Percentiles rank a stretch among this genome's conserved stretches.
These are phyloP conservation scores for Penicillium silybi DNA, from an alignment of 495 filamentous ascomycete genomes.

Conservation along the genomic window DNA sequence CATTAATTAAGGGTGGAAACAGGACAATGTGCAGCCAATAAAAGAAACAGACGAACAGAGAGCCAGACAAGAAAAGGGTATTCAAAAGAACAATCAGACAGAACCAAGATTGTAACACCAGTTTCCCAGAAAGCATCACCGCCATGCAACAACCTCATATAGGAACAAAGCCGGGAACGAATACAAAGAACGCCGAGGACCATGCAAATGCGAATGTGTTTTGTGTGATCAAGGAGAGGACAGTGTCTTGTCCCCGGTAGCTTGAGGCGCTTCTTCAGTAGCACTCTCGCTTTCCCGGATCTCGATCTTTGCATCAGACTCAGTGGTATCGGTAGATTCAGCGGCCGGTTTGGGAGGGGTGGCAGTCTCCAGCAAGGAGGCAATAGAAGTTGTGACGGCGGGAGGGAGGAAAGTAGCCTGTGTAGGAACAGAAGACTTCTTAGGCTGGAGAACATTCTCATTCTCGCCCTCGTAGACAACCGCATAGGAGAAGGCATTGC, in stretches of 20 bases:
- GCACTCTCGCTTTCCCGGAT: not conserved
- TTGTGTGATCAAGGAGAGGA: conserved; percentile 1
- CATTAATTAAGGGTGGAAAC: conserved; percentile 10
- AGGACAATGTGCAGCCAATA: not conserved
- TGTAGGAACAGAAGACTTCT: conserved; percentile 12
- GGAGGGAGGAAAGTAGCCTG: conserved; percentile 7
- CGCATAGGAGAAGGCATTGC: conserved; percentile 56
- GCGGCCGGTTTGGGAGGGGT: conserved; percentile 6
- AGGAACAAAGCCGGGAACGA: conserved; percentile 3
- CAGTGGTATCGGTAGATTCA: not conserved
- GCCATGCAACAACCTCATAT: conserved; percentile 3
- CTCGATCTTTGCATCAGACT: not conserved
- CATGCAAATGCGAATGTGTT: conserved; percentile 19
- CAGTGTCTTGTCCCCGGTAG: not conserved
- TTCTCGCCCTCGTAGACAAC: conserved; percentile 57
- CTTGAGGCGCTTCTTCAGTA: not conserved
- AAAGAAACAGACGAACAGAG: not conserved
- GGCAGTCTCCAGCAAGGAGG: conserved; percentile 27
- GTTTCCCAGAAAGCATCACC: not conserved
- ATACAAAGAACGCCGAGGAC: conserved; percentile 15
- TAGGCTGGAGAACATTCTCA: conserved; percentile 16
- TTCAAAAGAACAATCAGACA: not conserved
- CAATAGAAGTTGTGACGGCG: conserved; percentile 22
- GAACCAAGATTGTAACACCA: not conserved
- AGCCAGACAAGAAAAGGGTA: conserved; percentile 1